Base-by-base conservation (phyloP, 306 rosid genomes). In the Cucurbita argyrosperma region DNA sequence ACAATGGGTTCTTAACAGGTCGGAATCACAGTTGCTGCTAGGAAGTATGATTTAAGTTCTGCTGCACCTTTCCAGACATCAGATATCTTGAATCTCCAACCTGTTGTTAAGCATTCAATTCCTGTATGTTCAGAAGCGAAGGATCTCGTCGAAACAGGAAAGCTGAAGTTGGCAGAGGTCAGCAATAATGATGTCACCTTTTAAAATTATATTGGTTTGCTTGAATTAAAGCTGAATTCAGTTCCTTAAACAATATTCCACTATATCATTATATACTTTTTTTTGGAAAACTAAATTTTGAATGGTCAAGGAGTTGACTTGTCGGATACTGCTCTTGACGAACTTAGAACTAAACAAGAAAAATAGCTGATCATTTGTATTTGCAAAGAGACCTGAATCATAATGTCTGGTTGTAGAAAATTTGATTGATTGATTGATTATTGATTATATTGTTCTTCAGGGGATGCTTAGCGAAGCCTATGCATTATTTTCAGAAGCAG, bases 391-490 rank as follows among this genome's bases (percentile, higher is more conserved):
- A 59, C 4, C 54, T 7, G 57, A 67, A 23, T 68, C 5, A 7
- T 68, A 35, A 39, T 13, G 23, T 40, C 6, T 40, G 38, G 7
- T 11, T 42, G 13, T 40, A 55, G 2, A 8, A 71, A 72, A 39
- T 10, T 21, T 21, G 23, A 21, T 21, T 21, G 23, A 21, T 14
- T 52, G n/a, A 76, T 19, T n/a, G 63, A 9, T 49, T 65, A 43
- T 82, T 58, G 63, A 9, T 49, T 65, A 43, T 82, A 53, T 42
- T 75, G 60, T 85, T 47, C 68, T 81, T 79, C 86, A 95, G 99
- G 99, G 99, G 77, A 87, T 88, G 99, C 92, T 95, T 79, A 91
- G 92, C 70, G 99, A 95, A 84, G 99, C 97, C 49, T 89, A 91
- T 81, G 85, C 99, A 50, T 82, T 91, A 80, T 95, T 95, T 83